A percentile compares a stretch with the other conserved stretches of the same genome.
These are phyloP conservation scores for Tillandsia fasciculata DNA, from an alignment of 176 grass and related monocot genomes.

Conservation along the genomic window DNA sequence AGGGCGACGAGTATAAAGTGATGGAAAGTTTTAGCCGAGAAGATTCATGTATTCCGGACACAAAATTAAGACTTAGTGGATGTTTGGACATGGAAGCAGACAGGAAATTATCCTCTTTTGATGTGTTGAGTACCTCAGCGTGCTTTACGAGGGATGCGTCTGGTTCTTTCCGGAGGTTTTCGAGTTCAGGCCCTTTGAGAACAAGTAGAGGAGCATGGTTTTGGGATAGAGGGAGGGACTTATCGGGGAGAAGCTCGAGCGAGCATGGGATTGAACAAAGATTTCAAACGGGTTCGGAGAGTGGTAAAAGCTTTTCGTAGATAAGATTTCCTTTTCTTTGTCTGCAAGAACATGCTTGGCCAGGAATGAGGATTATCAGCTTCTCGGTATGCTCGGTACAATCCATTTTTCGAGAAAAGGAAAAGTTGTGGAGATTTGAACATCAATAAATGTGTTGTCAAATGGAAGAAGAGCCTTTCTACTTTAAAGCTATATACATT, in stretches of 20 bases:
- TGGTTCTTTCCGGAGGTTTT: slow-evolving; percentile 73
- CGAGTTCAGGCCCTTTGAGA: slow-evolving; percentile 67
- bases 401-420: no score
- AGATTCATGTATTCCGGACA: slow-evolving; percentile 33
- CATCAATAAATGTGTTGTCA: neutral
- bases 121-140: slow-evolving; percentile 46
- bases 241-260: slow-evolving; percentile 71
- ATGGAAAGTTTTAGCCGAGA: slow-evolving; percentile 42
- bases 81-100: slow-evolving; percentile 36
- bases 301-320: slow-evolving; percentile 22
- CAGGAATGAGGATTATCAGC: no score
- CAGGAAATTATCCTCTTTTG: slow-evolving; percentile 11
- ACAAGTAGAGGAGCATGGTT: slow-evolving; percentile 16
- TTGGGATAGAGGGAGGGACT: slow-evolving; percentile 34
- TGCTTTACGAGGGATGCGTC: slow-evolving; percentile 52
- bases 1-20: slow-evolving; percentile 47
- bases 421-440: neutral
- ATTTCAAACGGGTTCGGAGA: slow-evolving; percentile 43
- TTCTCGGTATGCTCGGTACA: no score
- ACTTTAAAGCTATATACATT: neutral
- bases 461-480: neutral
- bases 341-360: no score
- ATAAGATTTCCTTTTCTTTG: slow-evolving; percentile 4
- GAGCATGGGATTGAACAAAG: slow-evolving; percentile 44
- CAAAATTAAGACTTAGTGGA: slow-evolving; percentile 31